A percentile compares a stretch with the other conserved stretches of the same genome.
These are phyloP conservation scores for Cydonia oblonga DNA, from an alignment of 331 rosid species.

Conservation along the genomic window DNA sequence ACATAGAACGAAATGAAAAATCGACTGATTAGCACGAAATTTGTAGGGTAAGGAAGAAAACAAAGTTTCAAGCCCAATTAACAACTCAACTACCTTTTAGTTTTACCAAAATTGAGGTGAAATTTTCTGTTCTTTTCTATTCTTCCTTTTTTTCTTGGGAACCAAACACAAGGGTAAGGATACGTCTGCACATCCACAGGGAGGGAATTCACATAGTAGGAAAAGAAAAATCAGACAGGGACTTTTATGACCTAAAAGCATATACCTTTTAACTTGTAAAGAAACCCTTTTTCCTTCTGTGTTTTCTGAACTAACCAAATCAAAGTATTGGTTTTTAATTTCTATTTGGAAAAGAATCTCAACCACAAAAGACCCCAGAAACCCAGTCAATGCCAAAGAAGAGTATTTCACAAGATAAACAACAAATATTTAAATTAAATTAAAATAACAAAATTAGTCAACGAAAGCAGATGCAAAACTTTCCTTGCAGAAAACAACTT, in stretches of 20 bases:
- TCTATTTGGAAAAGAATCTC: slow-evolving; percentile 7
- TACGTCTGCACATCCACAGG: slow-evolving; percentile 22
- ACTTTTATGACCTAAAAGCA: slow-evolving; percentile 28
- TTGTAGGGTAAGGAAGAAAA: slow-evolving; percentile 1
- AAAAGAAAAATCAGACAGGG: not conserved
- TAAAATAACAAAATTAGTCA: not conserved
- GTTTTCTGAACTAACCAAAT: not conserved
- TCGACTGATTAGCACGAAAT: not conserved
- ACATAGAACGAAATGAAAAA: not conserved
- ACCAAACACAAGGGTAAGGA: slow-evolving; percentile 28
- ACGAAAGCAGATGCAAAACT: not conserved
- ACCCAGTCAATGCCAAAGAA: slow-evolving; percentile 23
- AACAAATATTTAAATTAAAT: not conserved
- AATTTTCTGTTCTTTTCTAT: slow-evolving; percentile 13
- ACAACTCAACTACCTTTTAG: not conserved
- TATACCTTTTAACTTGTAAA: slow-evolving; percentile 28
- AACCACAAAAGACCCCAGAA: slow-evolving; percentile 22
- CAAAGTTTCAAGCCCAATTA: not conserved
- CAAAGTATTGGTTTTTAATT: slow-evolving; percentile 8
- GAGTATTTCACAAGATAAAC: not conserved
- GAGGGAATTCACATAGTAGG: slow-evolving; percentile 20
- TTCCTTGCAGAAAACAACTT: not conserved
- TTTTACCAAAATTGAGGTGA: not conserved
- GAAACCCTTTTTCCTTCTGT: slow-evolving; percentile 20
- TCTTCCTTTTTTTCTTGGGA: slow-evolving; percentile 32